phyloP scores from a whole-genome alignment of 2,329 filamentous ascomycete genomes.

The Arthrobotrys megalospora region DNA sequence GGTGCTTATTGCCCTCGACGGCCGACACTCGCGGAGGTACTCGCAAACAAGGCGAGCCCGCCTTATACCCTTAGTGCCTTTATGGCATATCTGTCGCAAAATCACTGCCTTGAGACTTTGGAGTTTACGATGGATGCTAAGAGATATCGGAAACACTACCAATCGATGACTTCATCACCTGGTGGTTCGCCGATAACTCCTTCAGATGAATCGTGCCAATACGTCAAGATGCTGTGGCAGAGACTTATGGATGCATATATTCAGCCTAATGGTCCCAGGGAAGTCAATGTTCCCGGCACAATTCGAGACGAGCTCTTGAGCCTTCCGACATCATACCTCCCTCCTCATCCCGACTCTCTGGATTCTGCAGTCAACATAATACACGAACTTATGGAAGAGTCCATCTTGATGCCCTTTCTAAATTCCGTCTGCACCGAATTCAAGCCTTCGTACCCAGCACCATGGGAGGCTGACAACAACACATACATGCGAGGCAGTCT shows the following conservation, averaged over 20 bases:
- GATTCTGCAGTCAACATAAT: constrained; percentile 89
- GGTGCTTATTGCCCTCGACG: constrained; percentile 73
- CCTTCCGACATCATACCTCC: constrained; percentile 72
- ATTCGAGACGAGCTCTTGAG: constrained; percentile 85
- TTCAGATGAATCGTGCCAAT: constrained; percentile 75
- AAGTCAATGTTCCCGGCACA: constrained; percentile 89
- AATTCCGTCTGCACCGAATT: constrained; percentile 72
- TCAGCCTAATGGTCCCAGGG: constrained; percentile 83
- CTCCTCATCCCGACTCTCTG: constrained; percentile 82
- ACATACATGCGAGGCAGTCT: constrained; percentile 63
- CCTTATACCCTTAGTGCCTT: constrained; percentile 94
- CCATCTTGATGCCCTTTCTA: constrained; percentile 90
- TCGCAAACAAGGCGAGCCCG: constrained; percentile 85
- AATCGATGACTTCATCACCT: constrained; percentile 72
- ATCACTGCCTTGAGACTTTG: constrained; percentile 95
- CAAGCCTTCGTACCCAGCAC: constrained; percentile 68
- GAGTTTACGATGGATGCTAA: constrained; percentile 97
- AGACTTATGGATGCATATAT: constrained; percentile 93
- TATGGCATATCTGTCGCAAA: constrained; percentile 96
- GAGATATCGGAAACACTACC: constrained; percentile 81
- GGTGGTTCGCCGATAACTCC: constrained; percentile 68
- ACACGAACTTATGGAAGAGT: constrained; percentile 97
- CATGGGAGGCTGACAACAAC: constrained; percentile 66
- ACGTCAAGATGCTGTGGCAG: constrained; percentile 86
- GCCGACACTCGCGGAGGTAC: constrained; percentile 87